Base-by-base conservation (phyloP, 2,329 filamentous ascomycete species). In the Ophiocordyceps camponoti-floridani region DNA sequence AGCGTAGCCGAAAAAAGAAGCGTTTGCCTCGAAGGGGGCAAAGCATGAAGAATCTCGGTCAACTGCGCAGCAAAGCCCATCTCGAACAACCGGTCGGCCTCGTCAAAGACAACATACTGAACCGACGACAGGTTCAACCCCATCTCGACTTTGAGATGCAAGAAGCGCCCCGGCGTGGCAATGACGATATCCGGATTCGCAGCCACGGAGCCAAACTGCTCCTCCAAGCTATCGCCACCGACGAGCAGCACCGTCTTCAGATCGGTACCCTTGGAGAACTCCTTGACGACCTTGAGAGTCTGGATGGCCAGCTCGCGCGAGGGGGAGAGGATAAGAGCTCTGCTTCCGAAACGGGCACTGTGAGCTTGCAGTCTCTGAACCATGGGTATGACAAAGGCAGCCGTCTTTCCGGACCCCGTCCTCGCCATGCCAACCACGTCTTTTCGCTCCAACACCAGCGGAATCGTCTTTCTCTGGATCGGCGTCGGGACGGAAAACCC, bases 401-500 rank as follows among this genome's bases (percentile, higher is more conserved):
- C 91, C 1, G 93, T 98, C 69, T 98, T 98, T 67, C 91, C 91
- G 18, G 88, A 96, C 59, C 91, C 91, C n/a, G 93, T 98, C 52
- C 93, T 75, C 8, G 91, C 91, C 91, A 98, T 98, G 52, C 88
- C 93, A 23, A 98, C 89, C n/a, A 96, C 84, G 71, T 98, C 91
- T 63, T 87, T 84, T 45, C 82, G 77, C 49, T 93, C 84, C 53
- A 96, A 70, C 45, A 98, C 78, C 45, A 96, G 69, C 4, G 91
- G 93, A 42, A 98, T 94, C 2, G 91, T 85, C 64, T 96, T 96
- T 53, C 91, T 78, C 67, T 98, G 91, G 62, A 98, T 98, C 0
- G 91, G 91, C 0, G 91, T 98, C 4, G 93, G 93, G 3, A 96
- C 85, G 1, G 83, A 86, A 63, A 95, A 98, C 14, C 91, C 93